Evolutionary conservation across 1,139 yeast species (phyloP).

Genomic region (Arxiozyma bovina): DNA sequence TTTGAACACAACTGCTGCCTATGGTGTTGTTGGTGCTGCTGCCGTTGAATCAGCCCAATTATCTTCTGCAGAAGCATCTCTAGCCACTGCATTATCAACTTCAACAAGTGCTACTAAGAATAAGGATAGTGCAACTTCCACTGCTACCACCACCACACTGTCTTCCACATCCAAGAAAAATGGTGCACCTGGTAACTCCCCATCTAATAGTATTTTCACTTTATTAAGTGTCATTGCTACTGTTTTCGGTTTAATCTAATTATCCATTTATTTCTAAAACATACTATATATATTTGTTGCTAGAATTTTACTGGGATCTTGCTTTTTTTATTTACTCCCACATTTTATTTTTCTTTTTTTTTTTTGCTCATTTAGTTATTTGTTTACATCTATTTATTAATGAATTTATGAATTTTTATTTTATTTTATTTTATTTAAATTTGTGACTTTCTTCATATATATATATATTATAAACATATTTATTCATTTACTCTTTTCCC

Average conservation of each 20-base stretch:
- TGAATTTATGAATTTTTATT: no score
- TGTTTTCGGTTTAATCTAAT: slow-evolving; percentile 9
- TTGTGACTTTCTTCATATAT: no score
- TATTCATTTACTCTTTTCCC: no score
- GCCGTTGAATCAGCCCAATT: slow-evolving; percentile 10
- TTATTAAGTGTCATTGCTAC: slow-evolving; percentile 10
- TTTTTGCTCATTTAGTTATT: no score
- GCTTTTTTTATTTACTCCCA: no score
- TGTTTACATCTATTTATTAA: no score
- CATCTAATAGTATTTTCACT: slow-evolving; percentile 7
- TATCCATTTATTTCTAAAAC: neutral
- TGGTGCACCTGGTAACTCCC: slow-evolving; percentile 6
- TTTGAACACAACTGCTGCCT: slow-evolving; percentile 10
- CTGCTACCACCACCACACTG: slow-evolving; percentile 7
- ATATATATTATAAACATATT: no score
- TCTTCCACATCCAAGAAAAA: slow-evolving; percentile 7
- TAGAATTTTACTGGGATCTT: no score
- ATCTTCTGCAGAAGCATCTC: slow-evolving; percentile 3
- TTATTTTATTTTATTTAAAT: no score
- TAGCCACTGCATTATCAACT: slow-evolving; percentile 6
- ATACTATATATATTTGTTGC: no score
- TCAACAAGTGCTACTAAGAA: neutral
- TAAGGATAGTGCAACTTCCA: slow-evolving; percentile 4
- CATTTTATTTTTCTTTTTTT: no score
- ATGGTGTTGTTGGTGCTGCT: slow-evolving; percentile 11